Percentiles rank a stretch among this genome's conserved stretches.
phyloP scores from a whole-genome alignment of 257 asterid species.

The Plantago major region DNA sequence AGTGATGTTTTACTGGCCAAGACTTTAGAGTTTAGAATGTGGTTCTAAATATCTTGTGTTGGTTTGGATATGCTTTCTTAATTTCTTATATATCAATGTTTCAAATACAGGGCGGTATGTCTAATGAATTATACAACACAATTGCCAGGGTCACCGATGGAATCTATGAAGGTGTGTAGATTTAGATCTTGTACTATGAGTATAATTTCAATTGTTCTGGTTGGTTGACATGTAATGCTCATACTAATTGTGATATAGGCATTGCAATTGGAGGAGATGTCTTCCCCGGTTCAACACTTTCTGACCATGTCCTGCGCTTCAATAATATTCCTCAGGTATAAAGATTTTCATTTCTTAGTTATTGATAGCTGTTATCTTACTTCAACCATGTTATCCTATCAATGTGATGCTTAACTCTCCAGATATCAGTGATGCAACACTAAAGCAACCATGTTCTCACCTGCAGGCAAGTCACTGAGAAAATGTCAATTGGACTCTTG shows the following conservation, averaged over 20 bases:
- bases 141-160: constrained; percentile 99
- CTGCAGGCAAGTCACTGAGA: too few relatives aligned
- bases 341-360: not conserved
- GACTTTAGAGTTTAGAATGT: not conserved
- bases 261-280: constrained; percentile 99
- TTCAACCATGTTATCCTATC: too few relatives aligned
- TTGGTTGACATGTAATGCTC: constrained; percentile 7
- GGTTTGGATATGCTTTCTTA: constrained; percentile 18
- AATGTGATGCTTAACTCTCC: too few relatives aligned
- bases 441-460: too few relatives aligned
- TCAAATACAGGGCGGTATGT: constrained; percentile 91
- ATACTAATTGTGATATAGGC: constrained; percentile 39
- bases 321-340: constrained; percentile 95
- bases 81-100: constrained; percentile 10
- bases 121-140: constrained; percentile 87
- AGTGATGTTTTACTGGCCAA: not conserved
- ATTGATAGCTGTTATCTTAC: not conserved
- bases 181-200: constrained; percentile 12
- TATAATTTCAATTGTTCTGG: constrained; percentile 6
- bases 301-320: constrained; percentile 97
- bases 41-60: constrained; percentile 4
- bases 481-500: too few relatives aligned
- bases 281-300: constrained; percentile 97
- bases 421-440: too few relatives aligned
- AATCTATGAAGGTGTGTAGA: constrained; percentile 79